Conservation (phyloP, 108 stramenopile species). For the Conticribra weissflogii region DNA sequence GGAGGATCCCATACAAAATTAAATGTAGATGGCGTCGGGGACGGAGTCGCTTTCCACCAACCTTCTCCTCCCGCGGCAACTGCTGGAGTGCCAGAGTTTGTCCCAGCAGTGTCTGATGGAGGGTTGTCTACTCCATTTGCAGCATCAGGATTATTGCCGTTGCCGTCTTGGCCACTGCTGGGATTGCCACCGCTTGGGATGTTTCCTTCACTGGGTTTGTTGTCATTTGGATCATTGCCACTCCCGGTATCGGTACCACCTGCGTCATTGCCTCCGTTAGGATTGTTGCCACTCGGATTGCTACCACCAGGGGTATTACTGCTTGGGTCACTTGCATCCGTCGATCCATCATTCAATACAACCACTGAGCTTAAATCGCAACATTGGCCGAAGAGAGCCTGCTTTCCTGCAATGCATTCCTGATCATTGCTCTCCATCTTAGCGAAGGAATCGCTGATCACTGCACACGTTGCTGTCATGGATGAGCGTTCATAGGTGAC, state of each 20-base stretch:
- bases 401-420: conserved; percentile 22
- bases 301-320: neutral
- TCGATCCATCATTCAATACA: neutral
- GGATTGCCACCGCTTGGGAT: no score
- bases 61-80: neutral
- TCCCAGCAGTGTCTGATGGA: no score
- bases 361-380: conserved; percentile 17
- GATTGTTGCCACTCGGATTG: neutral
- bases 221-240: neutral
- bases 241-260: no score
- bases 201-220: neutral
- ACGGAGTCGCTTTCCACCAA: neutral
- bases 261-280: no score
- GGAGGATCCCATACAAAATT: neutral
- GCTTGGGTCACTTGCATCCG: neutral
- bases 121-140: no score
- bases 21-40: neutral
- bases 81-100: no score
- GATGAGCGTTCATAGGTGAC: conserved; percentile 5
- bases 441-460: conserved; percentile 16
- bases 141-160: no score
- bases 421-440: conserved; percentile 14
- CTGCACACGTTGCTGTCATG: conserved; percentile 14
- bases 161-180: no score
- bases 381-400: conserved; percentile 29